Percentiles rank a stretch among this genome's conserved stretches.
These are phyloP conservation scores for Hysterium pulicare DNA, from an alignment of 2,329 filamentous ascomycete species.

Conservation along the genomic window DNA sequence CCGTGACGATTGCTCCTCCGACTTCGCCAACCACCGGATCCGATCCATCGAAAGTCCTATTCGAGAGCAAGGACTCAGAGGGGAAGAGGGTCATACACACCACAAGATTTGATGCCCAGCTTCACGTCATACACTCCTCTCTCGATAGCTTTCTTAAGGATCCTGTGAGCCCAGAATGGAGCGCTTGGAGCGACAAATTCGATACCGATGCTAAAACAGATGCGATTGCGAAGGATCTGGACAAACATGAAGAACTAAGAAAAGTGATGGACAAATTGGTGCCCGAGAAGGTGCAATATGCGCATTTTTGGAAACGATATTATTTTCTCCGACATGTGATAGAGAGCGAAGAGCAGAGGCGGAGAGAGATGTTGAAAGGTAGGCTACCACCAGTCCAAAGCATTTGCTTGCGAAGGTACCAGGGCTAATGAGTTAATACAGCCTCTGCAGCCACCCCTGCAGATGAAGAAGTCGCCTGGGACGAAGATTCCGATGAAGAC, in stretches of 20 bases:
- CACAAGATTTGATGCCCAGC: slow-evolving; percentile 88
- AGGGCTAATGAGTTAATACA: not conserved
- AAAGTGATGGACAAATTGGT: slow-evolving; percentile 92
- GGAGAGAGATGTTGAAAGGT: slow-evolving; percentile 91
- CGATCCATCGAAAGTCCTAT: slow-evolving; percentile 62
- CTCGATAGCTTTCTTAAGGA: slow-evolving; percentile 78
- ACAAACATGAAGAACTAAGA: slow-evolving; percentile 81
- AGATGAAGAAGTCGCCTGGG: slow-evolving; percentile 65
- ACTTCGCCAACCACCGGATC: slow-evolving; percentile 43
- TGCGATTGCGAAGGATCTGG: slow-evolving; percentile 75
- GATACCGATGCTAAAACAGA: slow-evolving; percentile 81
- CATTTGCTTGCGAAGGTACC: not conserved
- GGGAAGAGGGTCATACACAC: slow-evolving; percentile 94
- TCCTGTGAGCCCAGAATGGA: slow-evolving; percentile 71
- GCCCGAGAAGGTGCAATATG: slow-evolving; percentile 87
- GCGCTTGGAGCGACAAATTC: slow-evolving; percentile 69
- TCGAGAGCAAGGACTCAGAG: slow-evolving; percentile 86
- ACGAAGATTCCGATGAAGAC: slow-evolving; percentile 18
- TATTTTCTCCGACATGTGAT: slow-evolving; percentile 92
- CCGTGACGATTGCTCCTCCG: slow-evolving; percentile 81
- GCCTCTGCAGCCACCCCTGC: slow-evolving; percentile 56
- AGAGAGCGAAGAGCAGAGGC: slow-evolving; percentile 84
- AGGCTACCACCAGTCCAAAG: slow-evolving; percentile 23
- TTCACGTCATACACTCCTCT: slow-evolving; percentile 90
- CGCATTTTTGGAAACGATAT: slow-evolving; percentile 88